Conservation (phyloP, 140 eudicot genomes). For the Flaveria floridana region DNA sequence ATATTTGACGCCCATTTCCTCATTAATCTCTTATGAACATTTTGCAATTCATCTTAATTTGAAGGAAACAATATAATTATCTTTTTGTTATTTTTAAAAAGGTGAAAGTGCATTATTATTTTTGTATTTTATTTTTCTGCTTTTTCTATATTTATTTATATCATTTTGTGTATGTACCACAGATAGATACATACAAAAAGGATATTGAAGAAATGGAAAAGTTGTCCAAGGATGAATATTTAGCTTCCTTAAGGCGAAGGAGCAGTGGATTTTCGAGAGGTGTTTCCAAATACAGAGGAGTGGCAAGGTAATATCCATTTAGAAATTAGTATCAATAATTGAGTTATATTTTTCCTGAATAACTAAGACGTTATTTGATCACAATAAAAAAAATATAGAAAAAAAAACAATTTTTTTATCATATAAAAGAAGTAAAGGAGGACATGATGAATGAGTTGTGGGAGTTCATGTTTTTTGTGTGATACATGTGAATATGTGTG, state of each 20-base stretch:
- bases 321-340: background rate
- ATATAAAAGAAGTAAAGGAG: constrained; percentile 1
- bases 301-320: constrained; percentile 59
- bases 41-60: background rate
- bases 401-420: background rate
- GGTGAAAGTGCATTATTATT: background rate
- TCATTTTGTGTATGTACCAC: constrained; percentile 27
- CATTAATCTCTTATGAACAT: constrained; percentile 9
- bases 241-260: constrained; percentile 67
- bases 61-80: background rate
- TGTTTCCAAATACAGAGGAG: constrained; percentile 92
- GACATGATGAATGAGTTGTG: constrained; percentile 35
- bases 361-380: background rate
- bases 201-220: constrained; percentile 79
- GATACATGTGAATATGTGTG: constrained; percentile 35
- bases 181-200: constrained; percentile 54
- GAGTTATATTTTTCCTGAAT: background rate
- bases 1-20: background rate
- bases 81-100: background rate
- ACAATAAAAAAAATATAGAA: too few species aligned
- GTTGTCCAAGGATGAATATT: constrained; percentile 63
- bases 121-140: background rate
- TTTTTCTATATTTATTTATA: constrained; percentile 7
- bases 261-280: constrained; percentile 97
- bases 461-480: constrained; percentile 35